Percentiles rank a stretch among this genome's conserved stretches.
Evolutionary conservation across 208 protist species (phyloP).

Genomic region (Leishmania amazonensis): DNA sequence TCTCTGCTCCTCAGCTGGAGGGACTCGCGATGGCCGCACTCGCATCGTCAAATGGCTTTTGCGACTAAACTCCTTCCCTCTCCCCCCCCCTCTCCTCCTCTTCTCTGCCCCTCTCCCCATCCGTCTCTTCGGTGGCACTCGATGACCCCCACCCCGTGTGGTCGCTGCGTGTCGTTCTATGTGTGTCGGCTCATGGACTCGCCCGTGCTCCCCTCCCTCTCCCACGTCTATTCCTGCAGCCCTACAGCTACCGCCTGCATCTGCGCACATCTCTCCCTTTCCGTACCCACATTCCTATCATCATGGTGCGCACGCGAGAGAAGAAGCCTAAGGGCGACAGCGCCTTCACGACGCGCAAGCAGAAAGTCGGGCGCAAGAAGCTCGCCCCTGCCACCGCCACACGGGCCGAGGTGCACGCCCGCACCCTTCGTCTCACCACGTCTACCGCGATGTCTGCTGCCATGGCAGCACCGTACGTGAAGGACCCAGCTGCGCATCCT

Average conservation of each 20-base stretch:
- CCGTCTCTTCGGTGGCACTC: neutral
- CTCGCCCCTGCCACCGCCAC: slow-evolving; percentile 78
- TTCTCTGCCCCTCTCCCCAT: neutral
- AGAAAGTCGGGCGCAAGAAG: slow-evolving; percentile 87
- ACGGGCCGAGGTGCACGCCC: slow-evolving; percentile 81
- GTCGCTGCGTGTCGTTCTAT: neutral
- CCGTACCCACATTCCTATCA: neutral
- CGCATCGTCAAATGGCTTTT: neutral
- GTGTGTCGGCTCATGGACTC: neutral
- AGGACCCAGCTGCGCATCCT: slow-evolving; percentile 11
- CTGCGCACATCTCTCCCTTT: neutral
- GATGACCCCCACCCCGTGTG: neutral
- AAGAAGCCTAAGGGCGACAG: slow-evolving; percentile 86
- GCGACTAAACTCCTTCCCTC: neutral
- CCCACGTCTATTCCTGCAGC: neutral
- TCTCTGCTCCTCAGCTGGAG: neutral
- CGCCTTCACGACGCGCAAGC: slow-evolving; percentile 72
- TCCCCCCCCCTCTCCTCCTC: neutral
- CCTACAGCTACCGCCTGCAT: neutral
- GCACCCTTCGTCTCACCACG: slow-evolving; percentile 66
- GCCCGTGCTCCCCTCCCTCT: neutral
- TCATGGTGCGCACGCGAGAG: slow-evolving; percentile 77
- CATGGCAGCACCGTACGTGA: slow-evolving; percentile 14
- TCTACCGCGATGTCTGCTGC: slow-evolving; percentile 41
- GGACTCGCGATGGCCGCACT: neutral